A percentile compares a stretch with the other conserved stretches of the same genome.
Conservation (phyloP, 75 land plant genomes). For the Adiantum capillusveneris region DNA sequence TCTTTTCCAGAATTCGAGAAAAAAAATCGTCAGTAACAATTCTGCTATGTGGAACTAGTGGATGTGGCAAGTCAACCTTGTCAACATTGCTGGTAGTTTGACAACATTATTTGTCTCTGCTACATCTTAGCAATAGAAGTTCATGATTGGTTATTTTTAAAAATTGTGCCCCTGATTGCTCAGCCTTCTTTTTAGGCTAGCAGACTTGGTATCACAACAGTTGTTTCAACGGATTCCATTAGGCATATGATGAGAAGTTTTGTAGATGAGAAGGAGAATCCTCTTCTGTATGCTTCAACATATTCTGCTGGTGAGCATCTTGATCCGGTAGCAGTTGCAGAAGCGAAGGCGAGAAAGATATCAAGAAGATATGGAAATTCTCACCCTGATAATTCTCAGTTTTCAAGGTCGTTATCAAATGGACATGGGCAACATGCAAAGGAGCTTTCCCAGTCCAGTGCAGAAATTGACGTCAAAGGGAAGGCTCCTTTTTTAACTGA, state of each 20-base stretch:
- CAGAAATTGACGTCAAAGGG: conserved; percentile 7
- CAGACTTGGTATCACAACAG: conserved; percentile 91
- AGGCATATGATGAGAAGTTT: conserved; percentile 99
- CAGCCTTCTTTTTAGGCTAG: conserved; percentile 48
- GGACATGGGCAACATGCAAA: background rate
- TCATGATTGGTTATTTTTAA: too few species aligned
- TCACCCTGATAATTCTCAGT: background rate
- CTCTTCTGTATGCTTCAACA: conserved; percentile 88
- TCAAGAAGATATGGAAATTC: conserved; percentile 12
- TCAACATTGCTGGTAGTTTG: conserved; percentile 77
- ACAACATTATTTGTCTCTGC: too few species aligned
- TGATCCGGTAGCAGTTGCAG: conserved; percentile 79
- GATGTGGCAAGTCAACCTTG: conserved; percentile 97
- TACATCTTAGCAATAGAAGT: too few species aligned
- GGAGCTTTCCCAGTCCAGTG: background rate
- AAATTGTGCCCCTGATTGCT: too few species aligned
- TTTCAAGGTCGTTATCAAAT: background rate
- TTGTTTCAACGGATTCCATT: conserved; percentile 89
- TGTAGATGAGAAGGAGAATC: conserved; percentile 78
- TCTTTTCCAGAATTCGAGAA: conserved; percentile 60
- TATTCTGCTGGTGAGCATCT: conserved; percentile 93
- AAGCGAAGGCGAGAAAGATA: conserved; percentile 65
- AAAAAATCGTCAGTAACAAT: conserved; percentile 80
- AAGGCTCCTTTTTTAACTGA: conserved; percentile 1
- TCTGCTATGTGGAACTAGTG: conserved; percentile 89